Conservation (phyloP, 2,329 filamentous ascomycete genomes). For the Microdochium trichocladiopsis region DNA sequence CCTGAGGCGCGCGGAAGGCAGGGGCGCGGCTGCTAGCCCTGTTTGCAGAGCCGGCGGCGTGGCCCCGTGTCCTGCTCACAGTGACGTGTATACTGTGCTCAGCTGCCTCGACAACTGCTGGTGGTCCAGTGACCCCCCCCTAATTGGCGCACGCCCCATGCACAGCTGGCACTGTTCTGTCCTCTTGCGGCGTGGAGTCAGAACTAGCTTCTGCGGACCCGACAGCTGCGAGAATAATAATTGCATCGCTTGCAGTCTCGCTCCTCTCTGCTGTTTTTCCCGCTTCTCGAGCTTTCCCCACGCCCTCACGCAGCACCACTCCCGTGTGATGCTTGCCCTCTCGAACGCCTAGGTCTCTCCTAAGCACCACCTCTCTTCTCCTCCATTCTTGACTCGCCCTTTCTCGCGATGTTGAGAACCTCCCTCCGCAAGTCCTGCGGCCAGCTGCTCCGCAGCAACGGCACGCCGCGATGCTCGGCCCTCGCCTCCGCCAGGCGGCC, state of each 20-base stretch:
- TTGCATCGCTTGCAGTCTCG: neutral
- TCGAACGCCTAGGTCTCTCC: neutral
- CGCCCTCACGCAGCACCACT: neutral
- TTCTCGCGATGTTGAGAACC: conserved; percentile 62
- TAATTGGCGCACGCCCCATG: neutral
- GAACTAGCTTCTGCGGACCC: neutral
- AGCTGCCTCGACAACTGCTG: too few relatives aligned
- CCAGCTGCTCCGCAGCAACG: conserved; percentile 52
- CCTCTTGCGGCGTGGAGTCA: neutral
- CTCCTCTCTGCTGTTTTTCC: neutral
- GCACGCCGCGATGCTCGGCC: conserved; percentile 32
- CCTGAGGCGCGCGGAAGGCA: neutral
- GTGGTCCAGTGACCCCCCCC: neutral
- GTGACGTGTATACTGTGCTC: neutral
- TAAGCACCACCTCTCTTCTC: neutral
- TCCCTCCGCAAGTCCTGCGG: conserved; percentile 59
- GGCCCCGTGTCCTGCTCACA: neutral
- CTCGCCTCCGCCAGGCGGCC: conserved; percentile 40
- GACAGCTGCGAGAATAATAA: neutral
- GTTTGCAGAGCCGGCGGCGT: neutral
- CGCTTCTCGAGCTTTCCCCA: neutral
- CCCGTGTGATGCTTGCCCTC: neutral
- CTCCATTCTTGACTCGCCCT: neutral
- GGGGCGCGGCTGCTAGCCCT: neutral
- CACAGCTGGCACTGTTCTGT: neutral